Conservation (phyloP, 371 early-diverging fungal species). For the Actinomortierella wolfii region DNA sequence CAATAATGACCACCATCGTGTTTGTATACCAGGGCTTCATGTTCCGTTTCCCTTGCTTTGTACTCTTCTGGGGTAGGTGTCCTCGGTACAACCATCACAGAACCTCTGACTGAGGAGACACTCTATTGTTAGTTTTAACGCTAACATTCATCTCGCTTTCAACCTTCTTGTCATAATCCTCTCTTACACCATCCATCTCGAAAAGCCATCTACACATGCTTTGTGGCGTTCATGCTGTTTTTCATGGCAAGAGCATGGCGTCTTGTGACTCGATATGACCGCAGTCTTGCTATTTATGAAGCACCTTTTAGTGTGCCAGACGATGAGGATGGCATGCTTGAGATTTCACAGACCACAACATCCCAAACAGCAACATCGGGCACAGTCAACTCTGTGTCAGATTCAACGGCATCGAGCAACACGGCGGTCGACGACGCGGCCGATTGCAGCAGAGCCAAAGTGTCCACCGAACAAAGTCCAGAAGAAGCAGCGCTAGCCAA, state of each 20-base stretch:
- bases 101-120: too few species aligned
- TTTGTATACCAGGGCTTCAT: conserved; percentile 18
- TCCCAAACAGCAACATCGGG: too few species aligned
- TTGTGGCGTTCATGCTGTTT: conserved; percentile 29
- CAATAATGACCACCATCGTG: conserved; percentile 12
- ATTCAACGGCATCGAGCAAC: too few species aligned
- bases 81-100: too few species aligned
- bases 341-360: too few species aligned
- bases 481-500: conserved; percentile 22
- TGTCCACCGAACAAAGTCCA: conserved; percentile 9
- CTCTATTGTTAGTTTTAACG: too few species aligned
- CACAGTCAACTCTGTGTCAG: too few species aligned
- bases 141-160: too few species aligned
- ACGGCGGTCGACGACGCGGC: too few species aligned
- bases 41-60: conserved; percentile 22
- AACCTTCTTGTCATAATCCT: too few species aligned
- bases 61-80: conserved; percentile 25
- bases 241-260: conserved; percentile 37
- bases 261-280: conserved; percentile 30
- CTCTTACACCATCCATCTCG: background rate
- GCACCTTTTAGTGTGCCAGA: conserved; percentile 32
- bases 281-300: conserved; percentile 32
- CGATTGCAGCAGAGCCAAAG: conserved; percentile 2
- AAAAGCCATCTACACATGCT: conserved; percentile 13
- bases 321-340: conserved; percentile 13